Base-by-base conservation (phyloP, 2,329 filamentous ascomycete species). In the Metarhizium anisopliae region DNA sequence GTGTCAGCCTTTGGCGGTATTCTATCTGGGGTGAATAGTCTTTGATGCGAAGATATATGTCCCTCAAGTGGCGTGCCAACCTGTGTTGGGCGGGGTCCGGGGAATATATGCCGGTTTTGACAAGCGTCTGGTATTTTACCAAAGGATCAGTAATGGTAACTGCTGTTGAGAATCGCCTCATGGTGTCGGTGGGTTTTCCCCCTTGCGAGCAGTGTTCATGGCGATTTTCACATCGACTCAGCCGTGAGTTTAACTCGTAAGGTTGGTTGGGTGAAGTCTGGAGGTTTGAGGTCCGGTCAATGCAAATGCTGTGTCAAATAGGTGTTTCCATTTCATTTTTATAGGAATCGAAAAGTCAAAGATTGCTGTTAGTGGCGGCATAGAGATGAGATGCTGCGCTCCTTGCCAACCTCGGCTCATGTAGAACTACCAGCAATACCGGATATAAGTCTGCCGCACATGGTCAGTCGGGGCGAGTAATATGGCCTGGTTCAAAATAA, bases 11-110 rank as follows among this genome's bases (percentile, higher is more conserved):
- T 59, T 83, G 75, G 35, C 78, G 79, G 66, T 92, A 92, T 64
- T 90, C 86, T 13, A 80, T 63, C 50, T 84, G 80, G 0, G 89
- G 89, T 40, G 86, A 81, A 70, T 94, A 93, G 68, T 93, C 88
- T 66, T 89, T 91, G 45, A 93, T 74, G 2, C 84, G 79, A 42
- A 82, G 74, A 62, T 94, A 93, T 11, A 93, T 77, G 66, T 89
- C 88, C 62, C 89, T 87, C 2, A 93, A 76, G 69, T 93, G 87
- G 45, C 89, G 77, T 6, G 89, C 89, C 6, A 90, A 75, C 20
- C 86, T 80, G 68, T 90, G 84, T 66, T 90, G 87, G 25, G 85
- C 80, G 5, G 82, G 81, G 69, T 93, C 89, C 8, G 87, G 84
- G 50, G 77, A 74, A 66, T 86, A 87, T 50, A 80, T 70, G 52